Evolutionary conservation across 176 grass and related monocot species (phyloP).

Genomic region (Oryza meridionalis): DNA sequence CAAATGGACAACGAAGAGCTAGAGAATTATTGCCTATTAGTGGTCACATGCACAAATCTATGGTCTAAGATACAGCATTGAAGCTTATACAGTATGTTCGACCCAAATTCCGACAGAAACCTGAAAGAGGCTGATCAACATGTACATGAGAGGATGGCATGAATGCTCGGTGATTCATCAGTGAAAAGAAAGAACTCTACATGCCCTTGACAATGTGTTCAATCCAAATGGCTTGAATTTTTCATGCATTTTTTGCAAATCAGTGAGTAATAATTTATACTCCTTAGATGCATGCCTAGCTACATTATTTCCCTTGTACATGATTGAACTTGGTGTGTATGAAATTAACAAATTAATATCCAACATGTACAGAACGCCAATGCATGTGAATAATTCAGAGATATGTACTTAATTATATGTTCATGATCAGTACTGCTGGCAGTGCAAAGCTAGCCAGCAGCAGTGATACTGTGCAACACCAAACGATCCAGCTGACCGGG

Average conservation of each 20-base stretch:
- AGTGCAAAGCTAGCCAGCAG: background rate
- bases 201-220: background rate
- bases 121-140: background rate
- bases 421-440: background rate
- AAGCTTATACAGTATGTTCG: background rate
- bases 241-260: background rate
- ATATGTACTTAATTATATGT: background rate
- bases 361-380: background rate
- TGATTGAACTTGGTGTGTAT: background rate
- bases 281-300: background rate
- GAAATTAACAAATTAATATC: background rate
- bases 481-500: conserved; percentile 11
- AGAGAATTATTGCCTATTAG: background rate
- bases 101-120: background rate
- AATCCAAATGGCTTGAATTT: background rate
- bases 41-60: background rate
- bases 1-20: background rate
- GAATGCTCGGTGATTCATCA: background rate
- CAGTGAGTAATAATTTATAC: background rate
- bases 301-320: background rate
- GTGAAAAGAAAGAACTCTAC: background rate
- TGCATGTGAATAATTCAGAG: background rate
- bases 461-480: conserved; percentile 13
- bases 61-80: background rate
- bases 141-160: background rate